Conservation (phyloP, 2,329 filamentous ascomycete genomes). For the Mycosphaerella arachidis region DNA sequence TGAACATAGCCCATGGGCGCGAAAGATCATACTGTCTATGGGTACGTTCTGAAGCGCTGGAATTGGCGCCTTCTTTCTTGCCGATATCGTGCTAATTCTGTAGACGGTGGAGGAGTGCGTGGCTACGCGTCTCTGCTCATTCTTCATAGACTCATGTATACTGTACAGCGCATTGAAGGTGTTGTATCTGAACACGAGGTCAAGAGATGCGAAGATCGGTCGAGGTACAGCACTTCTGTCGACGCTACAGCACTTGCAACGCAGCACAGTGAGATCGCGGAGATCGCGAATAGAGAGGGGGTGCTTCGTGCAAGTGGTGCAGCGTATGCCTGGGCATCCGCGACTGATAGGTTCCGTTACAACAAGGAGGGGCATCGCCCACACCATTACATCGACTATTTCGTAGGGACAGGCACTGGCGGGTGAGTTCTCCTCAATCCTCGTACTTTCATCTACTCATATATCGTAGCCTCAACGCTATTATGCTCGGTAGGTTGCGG, state of each 20-base stretch:
- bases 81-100: no score
- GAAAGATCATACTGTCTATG: no score
- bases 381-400: slow-evolving; percentile 24
- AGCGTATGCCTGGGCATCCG: background rate
- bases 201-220: background rate
- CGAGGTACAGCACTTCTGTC: no score
- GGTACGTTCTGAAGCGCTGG: no score
- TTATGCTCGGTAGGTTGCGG: slow-evolving; percentile 22
- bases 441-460: background rate
- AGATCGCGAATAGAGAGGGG: no score
- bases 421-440: slow-evolving; percentile 4
- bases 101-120: slow-evolving; percentile 20
- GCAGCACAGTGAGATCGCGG: no score
- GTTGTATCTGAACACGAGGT: background rate
- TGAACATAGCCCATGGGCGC: no score
- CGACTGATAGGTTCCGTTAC: background rate
- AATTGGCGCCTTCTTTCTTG: no score
- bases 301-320: background rate
- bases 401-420: slow-evolving; percentile 20
- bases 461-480: slow-evolving; percentile 15
- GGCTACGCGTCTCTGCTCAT: slow-evolving; percentile 18
- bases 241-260: no score
- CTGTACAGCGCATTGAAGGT: slow-evolving; percentile 14
- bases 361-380: slow-evolving; percentile 3
- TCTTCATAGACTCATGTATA: slow-evolving; percentile 12